Base-by-base conservation (phyloP, 768 basidiomycete genomes). In the Xerocomellus amylosporus region DNA sequence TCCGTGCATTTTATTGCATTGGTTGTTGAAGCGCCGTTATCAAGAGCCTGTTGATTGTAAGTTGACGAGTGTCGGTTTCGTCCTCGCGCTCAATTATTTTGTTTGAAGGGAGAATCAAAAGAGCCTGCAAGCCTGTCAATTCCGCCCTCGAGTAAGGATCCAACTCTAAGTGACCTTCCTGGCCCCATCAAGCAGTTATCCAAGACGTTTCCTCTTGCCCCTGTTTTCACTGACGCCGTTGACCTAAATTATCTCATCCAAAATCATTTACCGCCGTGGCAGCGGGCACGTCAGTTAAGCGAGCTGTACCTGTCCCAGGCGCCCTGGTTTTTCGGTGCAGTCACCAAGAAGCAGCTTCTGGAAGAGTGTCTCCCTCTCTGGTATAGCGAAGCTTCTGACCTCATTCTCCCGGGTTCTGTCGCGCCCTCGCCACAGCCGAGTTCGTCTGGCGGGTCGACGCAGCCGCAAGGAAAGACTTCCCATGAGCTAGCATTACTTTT, bases 241-340 rank as follows among this genome's bases (percentile, higher is more conserved):
- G 75, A 80, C 58, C 63, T 83, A 38, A 68, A 78, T 52, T 72
- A 74, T 53, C 71, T 86, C 58, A 61, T 82, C 19, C 66, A 74
- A 38, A 64, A 71, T 15, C 78, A 81, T 63, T 76, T 89, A 1
- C 88, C 88, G 0, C 68, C 79, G 0, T 85, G 81, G 77, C 64
- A 71, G 8, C 84, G 86, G 36, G 82, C 84, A 0, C 73, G 69
- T 42, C 77, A 81, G 31, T 75, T 90, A 33, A 79, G 78, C 59
- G 78, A 83, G n/a, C 74, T 87, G 13, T 90, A 90, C 67, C 77
- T 89, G 38, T 84, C 85, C n/a, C 84, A 87, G 62, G 86, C 87
- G 3, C 84, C 86, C 0, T 90, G 88, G 88, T 88, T 89, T 64
- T 88, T 87, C 54, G 84, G 87, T 20, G 84, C 87, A 2, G 81